Conservation (phyloP, 305 asterid genomes). For the Stenogyne calaminthoides region DNA sequence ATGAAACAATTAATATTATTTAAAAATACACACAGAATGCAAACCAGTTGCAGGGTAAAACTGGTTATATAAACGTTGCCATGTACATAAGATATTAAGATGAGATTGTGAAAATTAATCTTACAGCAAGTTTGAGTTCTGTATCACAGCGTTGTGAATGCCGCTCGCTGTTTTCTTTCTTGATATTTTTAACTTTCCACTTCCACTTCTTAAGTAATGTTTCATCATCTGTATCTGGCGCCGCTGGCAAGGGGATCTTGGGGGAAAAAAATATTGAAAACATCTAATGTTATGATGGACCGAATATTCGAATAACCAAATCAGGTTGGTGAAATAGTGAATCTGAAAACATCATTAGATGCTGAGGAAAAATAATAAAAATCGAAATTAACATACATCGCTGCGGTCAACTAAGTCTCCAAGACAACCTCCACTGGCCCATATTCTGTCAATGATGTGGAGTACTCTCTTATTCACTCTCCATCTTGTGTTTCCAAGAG, state of each 20-base stretch:
- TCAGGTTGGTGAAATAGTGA: slow-evolving; percentile 17
- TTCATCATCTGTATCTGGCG: slow-evolving; percentile 92
- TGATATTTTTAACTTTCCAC: slow-evolving; percentile 71
- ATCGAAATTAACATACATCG: slow-evolving; percentile 62
- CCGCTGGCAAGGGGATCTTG: slow-evolving; percentile 73
- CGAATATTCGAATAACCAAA: background rate
- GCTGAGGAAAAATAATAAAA: slow-evolving; percentile 3
- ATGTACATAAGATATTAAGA: slow-evolving; percentile 1
- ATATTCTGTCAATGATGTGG: slow-evolving; percentile 72
- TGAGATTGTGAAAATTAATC: slow-evolving; percentile 36
- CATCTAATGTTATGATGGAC: slow-evolving; percentile 11
- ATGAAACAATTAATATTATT: background rate
- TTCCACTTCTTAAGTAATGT: slow-evolving; percentile 70
- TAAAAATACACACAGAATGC: background rate
- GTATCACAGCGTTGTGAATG: slow-evolving; percentile 93
- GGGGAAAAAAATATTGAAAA: slow-evolving; percentile 17
- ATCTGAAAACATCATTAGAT: slow-evolving; percentile 8
- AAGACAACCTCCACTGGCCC: slow-evolving; percentile 94
- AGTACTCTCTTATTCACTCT: slow-evolving; percentile 91
- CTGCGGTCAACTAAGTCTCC: slow-evolving; percentile 82
- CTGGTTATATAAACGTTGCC: background rate
- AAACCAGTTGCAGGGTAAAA: background rate
- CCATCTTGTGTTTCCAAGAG: slow-evolving; percentile 96
- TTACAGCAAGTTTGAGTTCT: slow-evolving; percentile 94
- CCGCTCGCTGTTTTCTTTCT: slow-evolving; percentile 89